These are phyloP conservation scores for Citrus cavaleriei DNA, from an alignment of 345 rosid species.

Conservation along the genomic window DNA sequence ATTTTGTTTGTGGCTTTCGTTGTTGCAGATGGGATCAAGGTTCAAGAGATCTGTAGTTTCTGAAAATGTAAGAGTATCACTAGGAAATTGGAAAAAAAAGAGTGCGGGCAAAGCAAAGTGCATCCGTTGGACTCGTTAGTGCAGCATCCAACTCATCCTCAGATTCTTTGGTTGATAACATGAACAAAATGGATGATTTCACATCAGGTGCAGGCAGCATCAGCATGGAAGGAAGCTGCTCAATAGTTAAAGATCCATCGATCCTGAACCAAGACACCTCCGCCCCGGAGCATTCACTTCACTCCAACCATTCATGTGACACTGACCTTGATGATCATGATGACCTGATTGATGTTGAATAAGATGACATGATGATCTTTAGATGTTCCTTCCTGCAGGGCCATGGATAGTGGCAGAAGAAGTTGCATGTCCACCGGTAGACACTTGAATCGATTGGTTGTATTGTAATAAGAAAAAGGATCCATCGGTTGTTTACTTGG, in stretches of 20 bases:
- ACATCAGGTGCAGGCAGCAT: not conserved
- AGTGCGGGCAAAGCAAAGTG: constrained; percentile 33
- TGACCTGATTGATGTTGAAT: not conserved
- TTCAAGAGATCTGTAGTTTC: constrained; percentile 46
- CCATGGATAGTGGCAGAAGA: not conserved
- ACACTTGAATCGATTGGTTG: not conserved
- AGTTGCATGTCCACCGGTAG: not conserved
- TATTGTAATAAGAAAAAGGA: no score
- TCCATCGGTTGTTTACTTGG: no score
- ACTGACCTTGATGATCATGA: constrained; percentile 8
- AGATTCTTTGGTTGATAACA: constrained; percentile 13
- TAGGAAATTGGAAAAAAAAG: constrained; percentile 48
- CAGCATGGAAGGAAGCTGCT: constrained; percentile 15
- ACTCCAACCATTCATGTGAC: not conserved
- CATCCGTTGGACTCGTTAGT: constrained; percentile 16
- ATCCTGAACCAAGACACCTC: constrained; percentile 3
- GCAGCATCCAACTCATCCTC: constrained; percentile 21
- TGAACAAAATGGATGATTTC: not conserved
- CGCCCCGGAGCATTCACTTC: not conserved
- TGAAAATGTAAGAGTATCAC: constrained; percentile 43
- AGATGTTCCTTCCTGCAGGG: not conserved
- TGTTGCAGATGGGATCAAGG: constrained; percentile 56
- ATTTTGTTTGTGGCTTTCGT: not conserved
- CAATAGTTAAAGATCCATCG: not conserved
- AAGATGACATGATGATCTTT: not conserved